These are phyloP conservation scores for Sugiyamaella smithiae DNA, from an alignment of 805 yeast species.

Conservation along the genomic window DNA sequence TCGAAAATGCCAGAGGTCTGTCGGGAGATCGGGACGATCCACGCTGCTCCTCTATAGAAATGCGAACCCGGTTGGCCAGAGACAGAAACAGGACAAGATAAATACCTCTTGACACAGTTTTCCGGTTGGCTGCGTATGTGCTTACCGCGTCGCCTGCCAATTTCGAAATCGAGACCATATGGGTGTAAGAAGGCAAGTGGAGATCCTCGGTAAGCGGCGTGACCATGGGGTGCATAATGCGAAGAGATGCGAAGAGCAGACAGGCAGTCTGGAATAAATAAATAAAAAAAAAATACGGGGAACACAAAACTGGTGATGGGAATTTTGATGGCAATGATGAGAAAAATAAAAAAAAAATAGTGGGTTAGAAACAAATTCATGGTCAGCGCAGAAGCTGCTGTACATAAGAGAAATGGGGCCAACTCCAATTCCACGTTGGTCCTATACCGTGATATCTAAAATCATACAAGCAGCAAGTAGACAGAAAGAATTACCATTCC, in stretches of 20 bases:
- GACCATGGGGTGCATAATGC: not conserved
- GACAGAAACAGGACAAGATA: conserved; percentile 24
- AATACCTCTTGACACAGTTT: conserved; percentile 22
- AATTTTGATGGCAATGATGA: too few species aligned
- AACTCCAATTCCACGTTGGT: too few species aligned
- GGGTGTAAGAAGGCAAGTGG: not conserved
- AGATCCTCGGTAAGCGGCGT: not conserved
- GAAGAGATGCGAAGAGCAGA: not conserved
- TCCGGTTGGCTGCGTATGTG: conserved; percentile 23
- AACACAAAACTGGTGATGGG: too few species aligned
- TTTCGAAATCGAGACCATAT: conserved; percentile 21
- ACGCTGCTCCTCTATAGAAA: conserved; percentile 20
- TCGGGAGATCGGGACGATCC: conserved; percentile 3
- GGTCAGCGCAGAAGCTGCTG: too few species aligned
- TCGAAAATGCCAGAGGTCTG: conserved; percentile 2
- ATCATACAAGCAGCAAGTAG: too few species aligned
- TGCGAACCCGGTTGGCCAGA: conserved; percentile 22
- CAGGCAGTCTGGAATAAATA: not conserved
- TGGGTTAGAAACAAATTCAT: too few species aligned
- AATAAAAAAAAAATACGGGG: too few species aligned
- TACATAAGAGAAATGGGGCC: too few species aligned
- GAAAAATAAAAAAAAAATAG: too few species aligned
- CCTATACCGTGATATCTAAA: too few species aligned
- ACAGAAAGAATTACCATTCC: too few species aligned
- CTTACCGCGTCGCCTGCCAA: conserved; percentile 18